These are phyloP conservation scores for Solidago caesia DNA, from an alignment of 129 eudicot genomes.

Conservation along the genomic window DNA sequence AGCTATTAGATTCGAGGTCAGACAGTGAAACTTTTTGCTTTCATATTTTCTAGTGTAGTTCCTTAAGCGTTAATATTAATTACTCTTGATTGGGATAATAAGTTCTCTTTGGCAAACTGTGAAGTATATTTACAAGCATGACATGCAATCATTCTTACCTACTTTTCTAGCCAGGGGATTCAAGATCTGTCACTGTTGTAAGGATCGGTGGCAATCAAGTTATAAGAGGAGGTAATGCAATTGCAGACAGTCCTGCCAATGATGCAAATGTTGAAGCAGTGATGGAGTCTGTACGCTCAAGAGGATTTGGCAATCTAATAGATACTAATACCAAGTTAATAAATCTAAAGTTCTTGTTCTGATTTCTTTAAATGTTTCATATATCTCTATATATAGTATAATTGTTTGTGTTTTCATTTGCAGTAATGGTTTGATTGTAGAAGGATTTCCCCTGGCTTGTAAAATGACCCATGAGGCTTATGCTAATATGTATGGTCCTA, in stretches of 20 bases:
- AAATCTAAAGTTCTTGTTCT: not conserved
- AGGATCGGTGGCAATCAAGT: conserved; percentile 71
- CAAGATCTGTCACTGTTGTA: conserved; percentile 73
- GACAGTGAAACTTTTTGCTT: conserved; percentile 18
- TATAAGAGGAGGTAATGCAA: conserved; percentile 84
- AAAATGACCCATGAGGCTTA: conserved; percentile 67
- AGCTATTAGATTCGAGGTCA: conserved; percentile 92
- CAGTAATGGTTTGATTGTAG: conserved; percentile 62
- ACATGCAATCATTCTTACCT: not conserved
- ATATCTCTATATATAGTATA: conserved; percentile 10
- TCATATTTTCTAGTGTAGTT: not conserved
- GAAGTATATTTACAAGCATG: not conserved
- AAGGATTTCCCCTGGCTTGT: conserved; percentile 52
- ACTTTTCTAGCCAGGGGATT: conserved; percentile 82
- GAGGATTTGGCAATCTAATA: conserved; percentile 53
- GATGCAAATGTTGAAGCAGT: conserved; percentile 46
- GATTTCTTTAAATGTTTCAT: conserved; percentile 7
- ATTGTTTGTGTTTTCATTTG: conserved; percentile 21
- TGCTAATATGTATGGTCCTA: conserved; percentile 93
- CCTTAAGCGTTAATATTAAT: not conserved
- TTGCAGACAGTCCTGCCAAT: conserved; percentile 63
- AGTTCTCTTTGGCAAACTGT: not conserved
- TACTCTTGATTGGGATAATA: not conserved
- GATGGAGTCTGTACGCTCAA: conserved; percentile 51
- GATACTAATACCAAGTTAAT: conserved; percentile 56